Conservation (phyloP, 2,329 filamentous ascomycete species). For the Diplocarpon rosae region DNA sequence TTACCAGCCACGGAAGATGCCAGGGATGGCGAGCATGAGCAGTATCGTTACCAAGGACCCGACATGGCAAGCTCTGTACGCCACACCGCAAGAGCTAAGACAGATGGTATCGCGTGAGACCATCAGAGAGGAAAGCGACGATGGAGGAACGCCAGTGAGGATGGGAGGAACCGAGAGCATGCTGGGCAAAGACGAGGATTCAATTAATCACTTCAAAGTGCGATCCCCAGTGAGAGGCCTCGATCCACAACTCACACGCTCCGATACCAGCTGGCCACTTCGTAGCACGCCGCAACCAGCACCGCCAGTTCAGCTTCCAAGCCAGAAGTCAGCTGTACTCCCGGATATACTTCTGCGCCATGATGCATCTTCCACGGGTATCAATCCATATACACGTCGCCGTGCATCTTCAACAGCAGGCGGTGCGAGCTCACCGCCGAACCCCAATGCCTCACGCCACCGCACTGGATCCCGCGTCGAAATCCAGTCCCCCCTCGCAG, state of each 20-base stretch:
- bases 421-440: background rate
- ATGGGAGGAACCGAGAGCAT: background rate
- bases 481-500: background rate
- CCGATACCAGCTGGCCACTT: conserved; percentile 3
- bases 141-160: conserved; percentile 1
- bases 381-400: background rate
- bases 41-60: background rate
- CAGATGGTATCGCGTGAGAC: background rate
- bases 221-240: background rate
- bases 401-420: no score
- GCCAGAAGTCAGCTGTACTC: background rate
- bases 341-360: no score
- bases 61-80: conserved; percentile 5
- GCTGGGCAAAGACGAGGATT: background rate
- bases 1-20: background rate
- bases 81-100: background rate
- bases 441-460: background rate
- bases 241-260: background rate
- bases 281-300: background rate
- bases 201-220: background rate
- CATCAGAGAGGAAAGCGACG: background rate
- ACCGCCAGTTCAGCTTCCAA: background rate
- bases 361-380: background rate
- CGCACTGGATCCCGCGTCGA: background rate
- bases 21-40: background rate